Conservation (phyloP, 495 filamentous ascomycete species). For the Trichocladium antarcticum region DNA sequence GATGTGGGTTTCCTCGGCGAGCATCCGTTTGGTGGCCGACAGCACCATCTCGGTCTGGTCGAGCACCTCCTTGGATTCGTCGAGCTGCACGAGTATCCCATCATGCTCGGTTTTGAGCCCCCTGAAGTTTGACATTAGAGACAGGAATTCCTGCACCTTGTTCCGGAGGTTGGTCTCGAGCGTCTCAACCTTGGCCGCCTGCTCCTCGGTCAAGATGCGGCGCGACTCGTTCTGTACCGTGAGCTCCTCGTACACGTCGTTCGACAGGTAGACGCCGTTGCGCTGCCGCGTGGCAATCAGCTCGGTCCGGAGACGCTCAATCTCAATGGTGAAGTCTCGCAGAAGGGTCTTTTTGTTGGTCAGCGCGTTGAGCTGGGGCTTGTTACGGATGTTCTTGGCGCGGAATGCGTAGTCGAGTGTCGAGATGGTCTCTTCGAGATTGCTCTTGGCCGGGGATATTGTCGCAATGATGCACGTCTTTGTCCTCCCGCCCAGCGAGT, state of each 20-base stretch:
- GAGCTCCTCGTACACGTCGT: slow-evolving; percentile 76
- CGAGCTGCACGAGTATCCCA: slow-evolving; percentile 53
- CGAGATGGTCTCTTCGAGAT: slow-evolving; percentile 94
- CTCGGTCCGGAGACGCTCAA: slow-evolving; percentile 87
- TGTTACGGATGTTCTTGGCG: slow-evolving; percentile 96
- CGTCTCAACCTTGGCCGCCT: slow-evolving; percentile 80
- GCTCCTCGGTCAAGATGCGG: slow-evolving; percentile 85
- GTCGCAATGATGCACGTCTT: slow-evolving; percentile 99
- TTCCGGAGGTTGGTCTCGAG: slow-evolving; percentile 82
- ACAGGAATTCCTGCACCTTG: slow-evolving; percentile 83
- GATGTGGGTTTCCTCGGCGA: slow-evolving; percentile 69
- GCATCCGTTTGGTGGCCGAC: slow-evolving; percentile 56
- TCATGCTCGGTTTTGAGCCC: slow-evolving; percentile 80
- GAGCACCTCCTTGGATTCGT: slow-evolving; percentile 67
- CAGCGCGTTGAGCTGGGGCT: slow-evolving; percentile 85
- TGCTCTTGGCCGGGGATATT: slow-evolving; percentile 84
- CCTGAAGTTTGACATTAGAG: slow-evolving; percentile 73
- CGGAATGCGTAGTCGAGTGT: slow-evolving; percentile 95
- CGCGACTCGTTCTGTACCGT: slow-evolving; percentile 83
- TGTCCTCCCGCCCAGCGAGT: slow-evolving; percentile 86
- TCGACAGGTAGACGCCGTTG: slow-evolving; percentile 86
- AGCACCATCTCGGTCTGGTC: slow-evolving; percentile 80
- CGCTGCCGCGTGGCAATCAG: slow-evolving; percentile 85
- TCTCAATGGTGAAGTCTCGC: slow-evolving; percentile 81
- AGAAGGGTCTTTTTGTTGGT: slow-evolving; percentile 87